Evolutionary conservation across 345 rosid species (phyloP), one percentile per base, ranked within the genome.

Genomic region (Passiflora organensis): DNA sequence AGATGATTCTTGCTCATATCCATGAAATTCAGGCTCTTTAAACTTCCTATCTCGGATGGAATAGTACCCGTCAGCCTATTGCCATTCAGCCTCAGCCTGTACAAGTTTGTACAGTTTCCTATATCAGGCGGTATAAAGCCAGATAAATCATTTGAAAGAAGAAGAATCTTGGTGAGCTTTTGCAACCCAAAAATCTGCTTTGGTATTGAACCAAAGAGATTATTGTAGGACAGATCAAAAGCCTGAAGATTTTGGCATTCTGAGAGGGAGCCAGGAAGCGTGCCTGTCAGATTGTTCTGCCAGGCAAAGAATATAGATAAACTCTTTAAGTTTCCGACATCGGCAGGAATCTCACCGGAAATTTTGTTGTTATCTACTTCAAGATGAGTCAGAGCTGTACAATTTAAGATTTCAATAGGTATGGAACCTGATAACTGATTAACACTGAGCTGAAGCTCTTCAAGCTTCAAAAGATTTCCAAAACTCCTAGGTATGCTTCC

Each of bases 141-240:
- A 0, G 98, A 86, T 20, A 91, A 76, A 56, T 76, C 77, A 48
- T 91, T 88, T 43, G 88, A 81, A 48, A 91, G 82, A 18, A 91
- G 73, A 46, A 91, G 80, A 56, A 91, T 63, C 80, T 88, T 81
- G 42, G 96, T 87, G 60, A 91, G 87, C 63, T 91, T 91, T 59
- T 69, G 76, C 67, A 88, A 42, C 55, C 72, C 67, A 16, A 88
- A 91, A 55, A 91, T 66, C 54, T 74, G 76, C 19, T 60, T 69
- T 0, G 98, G 95, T 9, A 91, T 77, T 41, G 85, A 66, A 65
- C 98, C 96, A 19, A 77, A 75, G 50, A 88, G 81, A 62, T 52
- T 76, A 71, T 91, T 91, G 73, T 79, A 86, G 19, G 98, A 91
- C n/a, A 91, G 72, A 70, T 91, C 98, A 25, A 91, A 78, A 55